Evolutionary conservation across 2,329 filamentous ascomycete species (phyloP).

Genomic region (Fusarium verrucosum): DNA sequence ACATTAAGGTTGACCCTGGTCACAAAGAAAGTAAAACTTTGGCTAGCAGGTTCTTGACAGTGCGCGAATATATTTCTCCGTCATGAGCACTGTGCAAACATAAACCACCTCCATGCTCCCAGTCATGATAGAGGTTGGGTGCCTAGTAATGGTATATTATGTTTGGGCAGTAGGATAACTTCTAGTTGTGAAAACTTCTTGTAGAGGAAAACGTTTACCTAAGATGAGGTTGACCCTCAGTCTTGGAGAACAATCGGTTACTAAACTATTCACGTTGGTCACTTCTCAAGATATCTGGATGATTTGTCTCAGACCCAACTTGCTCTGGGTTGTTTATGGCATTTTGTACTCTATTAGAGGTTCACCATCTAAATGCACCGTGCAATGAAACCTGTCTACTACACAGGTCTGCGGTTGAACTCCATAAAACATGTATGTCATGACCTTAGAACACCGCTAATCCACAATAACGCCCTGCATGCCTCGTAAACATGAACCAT

Average conservation of each 20-base stretch:
- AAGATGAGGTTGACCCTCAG: too few species aligned
- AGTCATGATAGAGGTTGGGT: background rate
- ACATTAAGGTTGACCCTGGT: background rate
- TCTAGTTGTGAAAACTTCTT: background rate
- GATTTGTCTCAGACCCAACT: background rate
- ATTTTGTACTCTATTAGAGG: background rate
- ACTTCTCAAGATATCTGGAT: background rate
- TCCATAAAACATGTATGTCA: conserved; percentile 13
- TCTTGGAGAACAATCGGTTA: background rate
- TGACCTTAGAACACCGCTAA: conserved; percentile 4
- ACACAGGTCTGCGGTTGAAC: conserved; percentile 2
- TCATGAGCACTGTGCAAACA: conserved; percentile 5
- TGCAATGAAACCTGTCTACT: background rate
- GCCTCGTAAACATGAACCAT: conserved; percentile 22
- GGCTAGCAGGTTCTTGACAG: background rate
- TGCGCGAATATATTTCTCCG: background rate
- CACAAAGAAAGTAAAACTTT: conserved; percentile 2
- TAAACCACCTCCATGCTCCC: too few species aligned
- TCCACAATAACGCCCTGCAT: conserved; percentile 25
- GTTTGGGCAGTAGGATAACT: background rate
- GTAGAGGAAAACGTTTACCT: background rate
- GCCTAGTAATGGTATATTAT: background rate
- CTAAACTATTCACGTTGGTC: background rate
- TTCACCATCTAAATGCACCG: background rate
- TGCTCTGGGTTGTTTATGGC: background rate